Conservation (phyloP, 2,329 filamentous ascomycete species). For the Colletotrichum siamense region DNA sequence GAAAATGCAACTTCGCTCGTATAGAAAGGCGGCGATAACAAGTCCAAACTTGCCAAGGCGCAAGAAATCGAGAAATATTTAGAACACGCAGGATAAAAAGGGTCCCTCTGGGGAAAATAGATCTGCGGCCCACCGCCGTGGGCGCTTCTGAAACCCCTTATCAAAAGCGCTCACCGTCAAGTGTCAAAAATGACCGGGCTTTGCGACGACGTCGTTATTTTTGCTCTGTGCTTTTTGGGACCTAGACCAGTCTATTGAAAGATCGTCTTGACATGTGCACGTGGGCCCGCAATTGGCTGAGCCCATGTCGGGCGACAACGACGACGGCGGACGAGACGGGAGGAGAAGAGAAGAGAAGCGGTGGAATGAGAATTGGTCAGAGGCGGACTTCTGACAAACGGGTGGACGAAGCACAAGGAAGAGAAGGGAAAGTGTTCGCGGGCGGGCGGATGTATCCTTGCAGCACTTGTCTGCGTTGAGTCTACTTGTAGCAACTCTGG, state of each 20-base stretch:
- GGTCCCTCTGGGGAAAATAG: neutral
- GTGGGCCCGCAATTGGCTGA: conserved; percentile 30
- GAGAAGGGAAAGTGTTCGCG: neutral
- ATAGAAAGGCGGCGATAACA: neutral
- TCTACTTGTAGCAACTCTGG: neutral
- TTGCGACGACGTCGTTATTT: neutral
- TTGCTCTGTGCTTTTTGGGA: neutral
- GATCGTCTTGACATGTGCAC: conserved; percentile 22
- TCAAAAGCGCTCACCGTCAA: neutral
- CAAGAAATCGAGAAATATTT: neutral
- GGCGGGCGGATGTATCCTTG: neutral
- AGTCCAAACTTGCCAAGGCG: conserved; percentile 10
- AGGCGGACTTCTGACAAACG: neutral
- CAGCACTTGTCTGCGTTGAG: neutral
- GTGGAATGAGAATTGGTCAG: conserved; percentile 24
- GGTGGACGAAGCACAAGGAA: neutral
- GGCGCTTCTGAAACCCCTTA: conserved; percentile 8
- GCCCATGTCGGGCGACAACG: neutral
- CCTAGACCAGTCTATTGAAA: neutral
- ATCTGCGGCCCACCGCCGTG: neutral
- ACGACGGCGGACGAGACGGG: neutral
- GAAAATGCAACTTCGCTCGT: conserved; percentile 6
- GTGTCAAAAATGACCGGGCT: neutral
- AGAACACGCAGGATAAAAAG: neutral
- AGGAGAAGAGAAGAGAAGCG: conserved; percentile 15